Evolutionary conservation across 192 early-diverging fungal genomes (phyloP), one percentile per base, ranked within the genome.

Genomic region (Diversispora epigaea): DNA sequence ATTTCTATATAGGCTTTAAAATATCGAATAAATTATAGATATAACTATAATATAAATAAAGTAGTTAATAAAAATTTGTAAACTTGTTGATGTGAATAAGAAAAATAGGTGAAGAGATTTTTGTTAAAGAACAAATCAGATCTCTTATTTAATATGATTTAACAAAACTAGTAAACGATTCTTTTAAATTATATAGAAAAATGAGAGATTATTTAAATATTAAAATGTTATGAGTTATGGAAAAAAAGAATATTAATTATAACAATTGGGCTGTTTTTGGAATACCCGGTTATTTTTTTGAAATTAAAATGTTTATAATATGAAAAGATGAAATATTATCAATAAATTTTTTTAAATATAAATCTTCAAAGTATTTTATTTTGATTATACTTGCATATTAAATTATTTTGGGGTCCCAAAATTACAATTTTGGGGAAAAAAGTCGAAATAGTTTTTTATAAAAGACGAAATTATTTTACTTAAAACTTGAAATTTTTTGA

Each of bases 121-220:
- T 72, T 72, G 39, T 74, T n/a, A 39, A 47, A 4, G 72, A 74
- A 15, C 72, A 73, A 62, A 60, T 60, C 1, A 22, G 57, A 19
- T 19, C 72, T 25, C 46, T 58, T 39, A 63, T 22, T 47, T 39
- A 73, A 32, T 22, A 44, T 62, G 60, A 58, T 7, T 25, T 72
- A 25, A 72, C 43, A 61, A 47, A 47, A 11, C 46, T 47, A 5
- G 5, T 47, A 8, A 47, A 8, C 5, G 11, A 72, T 19, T 61
- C 56, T 21, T 72, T 72, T 43, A 72, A 72, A 61, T 60, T 72
- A 19, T 72, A 60, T 61, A 0, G 57, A 72, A 41, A 72, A 21
- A 8, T 72, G 22, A 46, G 71, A 17, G 2, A 72, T 72, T 72
- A 56, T 60, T 0, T 72, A 5, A 72, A 72, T 45, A 56, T 60